Base-by-base conservation (phyloP, 2,329 filamentous ascomycete genomes). In the Stenocarpella maydis region DNA sequence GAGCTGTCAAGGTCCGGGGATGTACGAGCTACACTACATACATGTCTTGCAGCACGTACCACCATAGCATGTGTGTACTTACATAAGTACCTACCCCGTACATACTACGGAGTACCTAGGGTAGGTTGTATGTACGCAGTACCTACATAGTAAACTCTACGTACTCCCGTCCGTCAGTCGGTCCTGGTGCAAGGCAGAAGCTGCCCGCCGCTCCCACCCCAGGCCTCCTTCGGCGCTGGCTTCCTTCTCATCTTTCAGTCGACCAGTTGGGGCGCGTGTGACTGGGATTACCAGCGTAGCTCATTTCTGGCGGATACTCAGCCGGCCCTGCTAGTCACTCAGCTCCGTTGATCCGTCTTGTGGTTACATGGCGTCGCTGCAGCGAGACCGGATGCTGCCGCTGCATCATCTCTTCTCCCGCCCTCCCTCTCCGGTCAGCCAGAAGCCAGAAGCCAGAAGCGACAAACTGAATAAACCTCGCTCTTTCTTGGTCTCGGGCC, bases 361-460 rank as follows among this genome's bases (percentile, higher is more conserved):
- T 47, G 26, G 55, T 61, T 61, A 47, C 55, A 47, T 61, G n/a
- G 55, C 55, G 26, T 47, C 26, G 34, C 55, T 61, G 41, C 55
- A 61, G 41, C 55, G 26, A 47, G 58, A 61, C 26, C 58, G 58
- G 58, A 19, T 61, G 41, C n/a, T 17, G 19, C 58, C 58, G 58
- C 17, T 24, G 28, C 58, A 34, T 34, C 41, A 2, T 26, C 17
- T 45, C 39, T 31, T 31, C 31, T 31, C 31, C 8, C 31, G 4
- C 31, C 8, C 31, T 31, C 8, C 8, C 34, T 37, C 34, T 9
- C 9, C 31, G 31, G 4, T 34, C 31, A 34, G 21, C 41, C 26
- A 31, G 41, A 15, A n/a, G n/a, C n/a, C n/a, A n/a, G n/a, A n/a
- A n/a, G n/a, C n/a, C n/a, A n/a, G n/a, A n/a, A n/a, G n/a, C n/a